Evolutionary conservation across 192 early-diverging fungal genomes (phyloP).

Genomic region (Entrophospora sp.): DNA sequence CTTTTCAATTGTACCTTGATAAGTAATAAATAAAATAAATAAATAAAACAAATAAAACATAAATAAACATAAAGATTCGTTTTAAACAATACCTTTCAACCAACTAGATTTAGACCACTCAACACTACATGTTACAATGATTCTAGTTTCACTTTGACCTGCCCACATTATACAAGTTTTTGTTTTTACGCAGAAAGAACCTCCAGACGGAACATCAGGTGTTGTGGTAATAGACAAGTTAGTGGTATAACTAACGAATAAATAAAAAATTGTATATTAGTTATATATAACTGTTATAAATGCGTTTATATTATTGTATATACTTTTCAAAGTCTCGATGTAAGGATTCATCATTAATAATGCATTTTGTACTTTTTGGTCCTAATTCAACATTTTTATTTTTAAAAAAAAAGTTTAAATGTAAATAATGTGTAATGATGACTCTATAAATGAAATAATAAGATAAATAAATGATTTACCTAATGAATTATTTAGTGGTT

Average conservation of each 20-base stretch:
- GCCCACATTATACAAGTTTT: conserved; percentile 48
- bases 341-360: conserved; percentile 38
- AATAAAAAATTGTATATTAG: not conserved
- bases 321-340: conserved; percentile 39
- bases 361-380: conserved; percentile 48
- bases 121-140: conserved; percentile 40
- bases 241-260: conserved; percentile 23
- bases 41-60: not conserved
- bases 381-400: too few relatives aligned
- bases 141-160: conserved; percentile 30
- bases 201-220: conserved; percentile 49
- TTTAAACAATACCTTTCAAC: conserved; percentile 6
- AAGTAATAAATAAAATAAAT: not conserved
- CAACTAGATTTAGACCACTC: conserved; percentile 40
- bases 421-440: too few relatives aligned
- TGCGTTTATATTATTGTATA: not conserved
- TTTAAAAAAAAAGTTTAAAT: too few relatives aligned
- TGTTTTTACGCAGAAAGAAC: conserved; percentile 43
- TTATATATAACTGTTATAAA: not conserved
- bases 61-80: not conserved
- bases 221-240: conserved; percentile 43
- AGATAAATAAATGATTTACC: too few relatives aligned
- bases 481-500: conserved; percentile 31
- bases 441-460: too few relatives aligned
- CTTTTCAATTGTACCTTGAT: conserved; percentile 41